Base-by-base conservation (phyloP, 2,329 filamentous ascomycete species). In the Ustulina deusta region DNA sequence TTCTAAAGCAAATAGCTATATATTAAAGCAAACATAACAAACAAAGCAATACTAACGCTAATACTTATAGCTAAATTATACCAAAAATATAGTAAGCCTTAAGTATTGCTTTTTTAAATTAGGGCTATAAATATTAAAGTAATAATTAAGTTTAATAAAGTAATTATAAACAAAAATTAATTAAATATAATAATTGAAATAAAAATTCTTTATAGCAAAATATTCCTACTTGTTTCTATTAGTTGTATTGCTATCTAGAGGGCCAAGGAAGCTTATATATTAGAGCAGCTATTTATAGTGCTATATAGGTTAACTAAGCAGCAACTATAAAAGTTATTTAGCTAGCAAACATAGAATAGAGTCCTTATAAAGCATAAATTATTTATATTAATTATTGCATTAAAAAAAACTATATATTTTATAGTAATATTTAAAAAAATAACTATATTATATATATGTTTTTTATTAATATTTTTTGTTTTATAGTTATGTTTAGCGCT, bases 381-480 rank as follows among this genome's bases (percentile, higher is more conserved):
- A 9, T 44, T 44, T 44, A 44, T 44, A 44, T 44, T 44, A 44
- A 44, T 44, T 5, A 44, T 44, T 5, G 11, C 9, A 44, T 44
- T n/a, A 44, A 20, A 5, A 44, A 44, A 44, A 44, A 2, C 40
- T 44, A 44, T 44, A 20, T 44, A 20, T 20, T 44, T 44, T 44
- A 44, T 44, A 44, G 17, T 20, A 44, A 9, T 44, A 5, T 44
- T 44, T 44, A 44, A 44, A 44, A n/a, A 5, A 44, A 9, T 44
- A 20, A 44, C 27, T 48, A 27, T 48, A 48, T 48, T 48, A 48
- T 48, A 48, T 48, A 25, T 48, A 48, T 48, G 27, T 25, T 9
- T 27, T 48, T 48, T 48, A 10, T 5, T 48, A 48, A 48, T 13
- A 48, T 48, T 48, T 48, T 27, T 48, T 27, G 10, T 27, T 25